A percentile compares a stretch with the other conserved stretches of the same genome.
These are phyloP conservation scores for Auriculariales sp. DNA, from an alignment of 768 basidiomycete species.

Conservation along the genomic window DNA sequence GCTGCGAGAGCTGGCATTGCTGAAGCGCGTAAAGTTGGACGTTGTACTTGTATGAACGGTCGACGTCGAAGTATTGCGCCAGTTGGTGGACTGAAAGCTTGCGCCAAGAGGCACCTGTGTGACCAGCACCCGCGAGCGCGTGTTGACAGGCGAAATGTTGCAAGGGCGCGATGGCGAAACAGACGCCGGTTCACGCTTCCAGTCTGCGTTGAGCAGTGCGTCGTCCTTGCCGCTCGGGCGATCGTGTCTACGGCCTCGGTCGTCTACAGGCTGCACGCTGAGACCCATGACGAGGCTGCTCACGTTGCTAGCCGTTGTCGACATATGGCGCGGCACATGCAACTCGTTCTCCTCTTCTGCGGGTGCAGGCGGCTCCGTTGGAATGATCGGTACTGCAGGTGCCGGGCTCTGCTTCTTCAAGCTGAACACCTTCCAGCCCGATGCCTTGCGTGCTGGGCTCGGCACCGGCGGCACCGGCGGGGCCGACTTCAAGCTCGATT, in stretches of 20 bases:
- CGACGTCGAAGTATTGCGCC: conserved; percentile 67
- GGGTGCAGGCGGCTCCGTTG: not conserved
- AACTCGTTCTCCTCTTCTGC: conserved; percentile 5
- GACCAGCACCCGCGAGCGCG: conserved; percentile 23
- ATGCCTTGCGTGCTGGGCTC: not conserved
- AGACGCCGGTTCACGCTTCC: too few relatives aligned
- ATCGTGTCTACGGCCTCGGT: not conserved
- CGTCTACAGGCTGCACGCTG: conserved; percentile 25
- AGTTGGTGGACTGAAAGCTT: conserved; percentile 52
- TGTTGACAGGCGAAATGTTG: conserved; percentile 44
- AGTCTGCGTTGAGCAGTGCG: too few relatives aligned
- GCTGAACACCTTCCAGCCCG: not conserved
- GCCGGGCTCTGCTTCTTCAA: not conserved
- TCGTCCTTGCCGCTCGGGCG: not conserved
- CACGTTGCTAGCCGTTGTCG: conserved; percentile 66
- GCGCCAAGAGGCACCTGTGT: conserved; percentile 37
- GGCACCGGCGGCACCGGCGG: not conserved
- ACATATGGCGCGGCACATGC: conserved; percentile 21
- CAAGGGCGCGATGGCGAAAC: too few relatives aligned
- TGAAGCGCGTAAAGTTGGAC: conserved; percentile 66
- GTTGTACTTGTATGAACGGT: conserved; percentile 54
- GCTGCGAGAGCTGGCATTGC: conserved; percentile 57
- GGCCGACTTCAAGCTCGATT: not conserved
- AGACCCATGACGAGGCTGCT: conserved; percentile 60
- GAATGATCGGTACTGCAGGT: too few relatives aligned